Percentiles rank a stretch among this genome's conserved stretches.
phyloP scores from a whole-genome alignment of 2,329 filamentous ascomycete genomes.

The Verticillium nubilum region DNA sequence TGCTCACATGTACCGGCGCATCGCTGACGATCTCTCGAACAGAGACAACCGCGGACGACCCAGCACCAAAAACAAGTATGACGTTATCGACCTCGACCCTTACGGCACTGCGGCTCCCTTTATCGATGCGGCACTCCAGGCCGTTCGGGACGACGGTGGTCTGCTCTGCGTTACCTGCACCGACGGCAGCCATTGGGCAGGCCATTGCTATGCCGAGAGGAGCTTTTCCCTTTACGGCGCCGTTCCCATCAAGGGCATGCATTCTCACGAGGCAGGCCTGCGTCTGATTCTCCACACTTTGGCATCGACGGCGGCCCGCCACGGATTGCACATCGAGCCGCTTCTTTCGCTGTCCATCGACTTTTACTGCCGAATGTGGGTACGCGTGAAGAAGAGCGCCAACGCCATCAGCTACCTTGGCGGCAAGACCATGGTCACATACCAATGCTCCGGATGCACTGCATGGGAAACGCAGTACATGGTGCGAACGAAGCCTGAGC shows the following conservation, averaged over 20 bases:
- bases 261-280: conserved; percentile 85
- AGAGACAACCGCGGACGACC: conserved; percentile 32
- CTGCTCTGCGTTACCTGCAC: conserved; percentile 94
- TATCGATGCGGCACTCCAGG: conserved; percentile 83
- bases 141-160: conserved; percentile 77
- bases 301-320: conserved; percentile 72
- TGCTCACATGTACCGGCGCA: conserved; percentile 79
- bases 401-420: conserved; percentile 85
- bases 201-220: conserved; percentile 91
- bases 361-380: conserved; percentile 88
- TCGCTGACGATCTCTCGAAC: conserved; percentile 47
- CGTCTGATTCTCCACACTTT: conserved; percentile 81
- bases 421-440: conserved; percentile 87
- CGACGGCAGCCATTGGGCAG: conserved; percentile 91
- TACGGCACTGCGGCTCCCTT: conserved; percentile 94
- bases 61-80: conserved; percentile 55
- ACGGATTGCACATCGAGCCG: conserved; percentile 85
- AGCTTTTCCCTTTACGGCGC: conserved; percentile 91
- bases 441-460: conserved; percentile 94
- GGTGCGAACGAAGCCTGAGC: conserved; percentile 59
- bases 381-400: conserved; percentile 73
- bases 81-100: conserved; percentile 94
- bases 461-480: conserved; percentile 81
- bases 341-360: conserved; percentile 91
- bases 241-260: conserved; percentile 73